Evolutionary conservation across 768 basidiomycete species (phyloP).

Genomic region (Plicaturopsis crispa): DNA sequence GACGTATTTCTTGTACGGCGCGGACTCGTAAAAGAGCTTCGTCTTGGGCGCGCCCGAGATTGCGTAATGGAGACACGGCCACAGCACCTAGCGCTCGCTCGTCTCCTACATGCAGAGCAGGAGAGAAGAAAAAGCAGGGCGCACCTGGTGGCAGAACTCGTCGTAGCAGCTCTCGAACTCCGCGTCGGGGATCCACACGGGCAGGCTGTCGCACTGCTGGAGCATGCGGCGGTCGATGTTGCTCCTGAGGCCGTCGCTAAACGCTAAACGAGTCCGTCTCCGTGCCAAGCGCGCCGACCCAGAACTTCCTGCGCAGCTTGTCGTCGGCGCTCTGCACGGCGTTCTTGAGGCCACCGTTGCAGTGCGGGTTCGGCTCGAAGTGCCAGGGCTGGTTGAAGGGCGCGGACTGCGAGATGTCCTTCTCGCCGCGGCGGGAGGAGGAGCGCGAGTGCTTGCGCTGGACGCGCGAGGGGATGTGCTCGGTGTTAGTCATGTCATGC

Average conservation of each 20-base stretch:
- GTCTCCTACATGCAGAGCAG: conserved; percentile 14
- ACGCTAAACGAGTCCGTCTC: conserved; percentile 62
- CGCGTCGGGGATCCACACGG: conserved; percentile 78
- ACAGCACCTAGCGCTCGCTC: conserved; percentile 63
- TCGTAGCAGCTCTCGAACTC: conserved; percentile 79
- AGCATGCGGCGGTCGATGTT: conserved; percentile 46
- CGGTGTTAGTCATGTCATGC: conserved; percentile 31
- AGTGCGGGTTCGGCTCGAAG: conserved; percentile 57
- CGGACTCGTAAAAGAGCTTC: conserved; percentile 73
- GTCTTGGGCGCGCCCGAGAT: conserved; percentile 85
- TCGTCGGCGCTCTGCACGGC: conserved; percentile 61
- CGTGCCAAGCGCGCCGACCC: conserved; percentile 72
- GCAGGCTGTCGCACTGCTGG: conserved; percentile 25
- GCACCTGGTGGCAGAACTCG: conserved; percentile 78
- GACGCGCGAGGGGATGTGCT: conserved; percentile 27
- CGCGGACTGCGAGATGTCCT: conserved; percentile 4
- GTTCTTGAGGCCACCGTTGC: conserved; percentile 81
- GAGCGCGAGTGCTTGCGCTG: conserved; percentile 48
- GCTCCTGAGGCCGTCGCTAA: conserved; percentile 44
- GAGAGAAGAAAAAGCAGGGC: conserved; percentile 15
- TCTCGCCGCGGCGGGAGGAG: conserved; percentile 35
- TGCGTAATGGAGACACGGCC: conserved; percentile 84
- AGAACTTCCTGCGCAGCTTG: conserved; percentile 41
- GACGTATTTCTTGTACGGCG: conserved; percentile 77
- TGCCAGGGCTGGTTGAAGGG: conserved; percentile 29